Base-by-base conservation (phyloP, 495 filamentous ascomycete genomes). In the Lasiosphaeria ovina region DNA sequence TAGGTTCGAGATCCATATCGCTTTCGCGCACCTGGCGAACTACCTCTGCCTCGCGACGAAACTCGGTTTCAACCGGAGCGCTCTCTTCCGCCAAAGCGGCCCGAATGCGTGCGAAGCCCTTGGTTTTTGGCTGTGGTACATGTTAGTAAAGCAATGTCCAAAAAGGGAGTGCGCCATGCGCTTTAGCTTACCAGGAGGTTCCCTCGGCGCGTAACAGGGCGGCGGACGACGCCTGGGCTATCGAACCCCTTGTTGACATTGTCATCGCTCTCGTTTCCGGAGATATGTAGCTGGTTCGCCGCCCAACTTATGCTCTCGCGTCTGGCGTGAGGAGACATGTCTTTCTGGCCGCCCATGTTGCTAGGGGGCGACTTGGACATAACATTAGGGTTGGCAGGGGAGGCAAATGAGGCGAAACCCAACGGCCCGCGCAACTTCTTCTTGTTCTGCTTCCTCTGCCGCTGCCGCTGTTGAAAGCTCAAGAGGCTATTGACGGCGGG, bases 1-100 rank as follows among this genome's bases (percentile, higher is more conserved):
- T 67, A 6, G 72, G 73, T 53, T 79, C 80, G 32, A 82, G 69
- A 35, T 82, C 79, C 74, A 82, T 77, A 62, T 84, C 82, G 63
- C 78, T 82, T 72, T 97, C 93, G 16, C 90, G 89, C 36, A 97
- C 93, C 73, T 97, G 95, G 3, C 89, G 88, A 57, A 98, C 89
- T 1, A 97, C 92, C 74, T 98, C 92, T 11, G 93, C 91, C 78
- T 99, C 94, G 44, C 91, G 88, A 58, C 89, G 87, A 61, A 92
- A 83, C 72, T 99, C 94, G 47, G 86, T 87, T 62, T 98, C 95
- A 34, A 96, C 72, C 0, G 94, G 94, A 0, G 91, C 83, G 42
- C 82, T 83, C 75, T 99, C 94, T 73, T 98, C 94, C 53, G 87
- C 78, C 1, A 99, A 82, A 6, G 90, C 91, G 9, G 94, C 95